A percentile compares a stretch with the other conserved stretches of the same genome.
These are phyloP conservation scores for Coemansia sp. DNA, from an alignment of 371 early-diverging fungal species.

Conservation along the genomic window DNA sequence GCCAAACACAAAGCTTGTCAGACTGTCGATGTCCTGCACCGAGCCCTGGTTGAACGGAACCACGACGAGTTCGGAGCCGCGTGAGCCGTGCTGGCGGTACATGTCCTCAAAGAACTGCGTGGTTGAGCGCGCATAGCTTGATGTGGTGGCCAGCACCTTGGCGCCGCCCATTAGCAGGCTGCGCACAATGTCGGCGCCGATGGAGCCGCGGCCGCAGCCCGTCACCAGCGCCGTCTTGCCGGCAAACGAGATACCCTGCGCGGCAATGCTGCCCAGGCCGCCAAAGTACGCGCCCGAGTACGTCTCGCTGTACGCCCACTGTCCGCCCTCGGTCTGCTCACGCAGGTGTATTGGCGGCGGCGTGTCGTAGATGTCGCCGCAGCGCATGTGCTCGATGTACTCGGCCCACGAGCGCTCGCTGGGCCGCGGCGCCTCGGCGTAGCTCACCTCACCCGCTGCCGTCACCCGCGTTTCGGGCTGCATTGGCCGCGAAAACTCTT, in stretches of 20 bases:
- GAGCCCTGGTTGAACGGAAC: too few species aligned
- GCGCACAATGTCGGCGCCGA: conserved; percentile 88
- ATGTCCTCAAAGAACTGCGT: too few species aligned
- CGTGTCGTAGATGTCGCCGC: neutral
- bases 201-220: conserved; percentile 90
- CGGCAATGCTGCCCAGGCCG: conserved; percentile 67
- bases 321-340: conserved; percentile 53
- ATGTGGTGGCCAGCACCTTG: too few species aligned
- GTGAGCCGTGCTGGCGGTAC: too few species aligned
- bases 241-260: conserved; percentile 80
- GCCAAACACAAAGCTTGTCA: too few species aligned
- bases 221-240: conserved; percentile 83
- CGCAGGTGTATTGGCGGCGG: conserved; percentile 74
- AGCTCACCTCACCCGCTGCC: conserved; percentile 76
- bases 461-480: conserved; percentile 74
- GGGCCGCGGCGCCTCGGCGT: conserved; percentile 60
- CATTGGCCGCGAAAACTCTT: conserved; percentile 81
- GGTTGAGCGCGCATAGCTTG: too few species aligned
- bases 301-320: conserved; percentile 67
- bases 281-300: conserved; percentile 73
- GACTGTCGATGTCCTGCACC: too few species aligned
- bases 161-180: too few species aligned
- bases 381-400: conserved; percentile 16
- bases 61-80: too few species aligned
- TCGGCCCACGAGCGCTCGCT: conserved; percentile 18